A percentile compares a stretch with the other conserved stretches of the same genome.
Evolutionary conservation across 495 filamentous ascomycete species (phyloP).

Genomic region (Xylaria telfairii): DNA sequence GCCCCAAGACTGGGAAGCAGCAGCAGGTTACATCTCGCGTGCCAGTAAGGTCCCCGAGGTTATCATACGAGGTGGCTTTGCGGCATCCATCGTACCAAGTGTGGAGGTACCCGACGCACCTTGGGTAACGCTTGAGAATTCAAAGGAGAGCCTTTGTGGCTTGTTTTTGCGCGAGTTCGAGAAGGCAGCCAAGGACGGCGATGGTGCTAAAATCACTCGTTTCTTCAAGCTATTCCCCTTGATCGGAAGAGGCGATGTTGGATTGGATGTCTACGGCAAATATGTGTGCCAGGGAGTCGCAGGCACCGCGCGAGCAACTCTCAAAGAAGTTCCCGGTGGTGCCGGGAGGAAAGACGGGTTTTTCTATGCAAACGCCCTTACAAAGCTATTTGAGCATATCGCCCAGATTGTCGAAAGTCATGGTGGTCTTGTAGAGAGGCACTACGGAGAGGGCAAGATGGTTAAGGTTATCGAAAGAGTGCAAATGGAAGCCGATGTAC

Average conservation of each 20-base stretch:
- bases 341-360: conserved; percentile 68
- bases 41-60: conserved; percentile 78
- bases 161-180: conserved; percentile 95
- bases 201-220: conserved; percentile 86
- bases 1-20: conserved; percentile 97
- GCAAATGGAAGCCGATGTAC: conserved; percentile 92
- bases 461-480: conserved; percentile 92
- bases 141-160: conserved; percentile 83
- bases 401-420: conserved; percentile 94
- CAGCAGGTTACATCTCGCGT: conserved; percentile 84
- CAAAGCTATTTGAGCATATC: conserved; percentile 94
- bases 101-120: conserved; percentile 94
- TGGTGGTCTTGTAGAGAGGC: conserved; percentile 84
- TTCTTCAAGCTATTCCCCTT: conserved; percentile 98
- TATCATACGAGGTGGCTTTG: conserved; percentile 85
- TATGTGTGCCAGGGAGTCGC: conserved; percentile 96
- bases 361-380: conserved; percentile 91
- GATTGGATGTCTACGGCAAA: conserved; percentile 89
- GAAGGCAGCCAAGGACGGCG: conserved; percentile 82
- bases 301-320: conserved; percentile 75
- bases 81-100: conserved; percentile 89
- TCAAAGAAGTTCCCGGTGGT: conserved; percentile 65
- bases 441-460: conserved; percentile 93
- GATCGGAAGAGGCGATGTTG: conserved; percentile 87
- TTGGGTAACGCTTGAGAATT: conserved; percentile 82